Evolutionary conservation across 2,329 filamentous ascomycete genomes (phyloP), one percentile per base, ranked within the genome.

Genomic region (Neopestalotiopsis sp.): DNA sequence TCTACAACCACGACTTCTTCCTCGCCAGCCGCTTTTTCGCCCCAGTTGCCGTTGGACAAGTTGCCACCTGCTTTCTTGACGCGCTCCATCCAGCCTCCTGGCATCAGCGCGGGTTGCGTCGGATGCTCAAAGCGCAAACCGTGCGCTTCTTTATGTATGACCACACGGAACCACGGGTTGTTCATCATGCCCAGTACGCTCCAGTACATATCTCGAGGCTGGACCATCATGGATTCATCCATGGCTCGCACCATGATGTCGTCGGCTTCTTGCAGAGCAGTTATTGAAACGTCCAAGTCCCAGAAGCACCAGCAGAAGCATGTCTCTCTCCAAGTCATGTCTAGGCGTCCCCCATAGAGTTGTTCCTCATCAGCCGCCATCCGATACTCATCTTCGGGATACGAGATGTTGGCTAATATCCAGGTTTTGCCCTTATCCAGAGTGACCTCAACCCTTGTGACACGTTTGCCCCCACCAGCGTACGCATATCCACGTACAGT

Each of bases 171-270:
- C 95, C 95, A 98, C 0, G 94, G 93, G 74, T 97, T 97, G 81
- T 97, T 97, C 95, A 98, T 97, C 95, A 98, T 98, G 0, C 95
- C 94, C 52, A 97, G 83, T 2, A 97, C 94, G 70, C 90, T 94
- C 95, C 95, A 98, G 81, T 97, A 97, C 93, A 97, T 96, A 75
- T 98, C 95, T 70, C 93, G 87, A 4, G 95, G 95, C 78, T 97
- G 94, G 0, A 93, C 84, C 79, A 92, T 93, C 89, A 97, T 91
- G 67, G 91, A 88, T 72, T 97, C 95, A 74, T 98, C 95, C 94
- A 97, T 97, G 4, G 91, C 92, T 59, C 95, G 87, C 4, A 97
- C 90, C 75, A 97, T 86, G 49, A 98, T 89, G 74, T 94, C 94
- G 58, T 90, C 87, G 0, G 92, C 88, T 2, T 81, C 81, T 56